Percentiles rank a stretch among this genome's conserved stretches.
Conservation (phyloP, 2,329 filamentous ascomycete species). For the Colletotrichum incanum region DNA sequence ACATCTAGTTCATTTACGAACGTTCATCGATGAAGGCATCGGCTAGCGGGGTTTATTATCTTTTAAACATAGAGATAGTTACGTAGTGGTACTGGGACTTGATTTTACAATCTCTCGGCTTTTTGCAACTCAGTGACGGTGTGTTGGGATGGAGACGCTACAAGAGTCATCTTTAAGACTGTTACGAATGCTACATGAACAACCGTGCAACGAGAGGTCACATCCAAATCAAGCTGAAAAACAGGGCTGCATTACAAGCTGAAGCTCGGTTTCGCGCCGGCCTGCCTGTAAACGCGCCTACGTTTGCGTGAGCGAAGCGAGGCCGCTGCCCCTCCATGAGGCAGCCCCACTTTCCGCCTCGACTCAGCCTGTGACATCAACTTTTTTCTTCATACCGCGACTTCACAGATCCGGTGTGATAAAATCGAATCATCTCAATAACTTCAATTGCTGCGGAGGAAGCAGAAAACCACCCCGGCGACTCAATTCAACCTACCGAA, state of each 20-base stretch:
- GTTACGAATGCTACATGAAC: neutral
- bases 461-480: neutral
- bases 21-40: slow-evolving; percentile 33
- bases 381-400: slow-evolving; percentile 10
- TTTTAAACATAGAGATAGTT: slow-evolving; percentile 23
- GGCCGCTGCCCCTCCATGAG: slow-evolving; percentile 23
- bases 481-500: neutral
- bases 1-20: slow-evolving; percentile 32
- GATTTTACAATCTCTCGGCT: slow-evolving; percentile 16
- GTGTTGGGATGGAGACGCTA: neutral
- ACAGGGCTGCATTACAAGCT: neutral
- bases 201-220: neutral
- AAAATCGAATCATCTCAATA: neutral
- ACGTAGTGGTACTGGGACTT: slow-evolving; percentile 31
- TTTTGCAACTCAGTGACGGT: neutral
- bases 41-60: slow-evolving; percentile 26
- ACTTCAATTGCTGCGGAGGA: neutral
- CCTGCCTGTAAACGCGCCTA: neutral
- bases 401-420: neutral
- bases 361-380: slow-evolving; percentile 35
- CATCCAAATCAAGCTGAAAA: neutral
- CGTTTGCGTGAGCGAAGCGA: neutral
- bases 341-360: slow-evolving; percentile 34
- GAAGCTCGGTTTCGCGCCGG: neutral
- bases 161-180: neutral